These are phyloP conservation scores for Penicillium desertorum DNA, from an alignment of 495 filamentous ascomycete species.

Conservation along the genomic window DNA sequence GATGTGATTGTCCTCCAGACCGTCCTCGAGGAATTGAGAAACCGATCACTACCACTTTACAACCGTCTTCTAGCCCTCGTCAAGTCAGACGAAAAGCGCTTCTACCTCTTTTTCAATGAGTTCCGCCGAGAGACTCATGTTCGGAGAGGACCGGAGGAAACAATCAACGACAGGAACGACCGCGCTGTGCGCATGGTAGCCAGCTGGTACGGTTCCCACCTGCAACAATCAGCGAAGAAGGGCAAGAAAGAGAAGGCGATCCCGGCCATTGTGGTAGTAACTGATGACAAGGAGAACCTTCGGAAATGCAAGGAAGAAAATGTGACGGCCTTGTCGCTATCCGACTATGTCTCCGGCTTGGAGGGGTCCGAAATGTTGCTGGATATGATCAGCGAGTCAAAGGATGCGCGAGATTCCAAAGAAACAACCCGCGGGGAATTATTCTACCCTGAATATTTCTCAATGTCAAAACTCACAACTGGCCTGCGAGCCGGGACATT, in stretches of 20 bases:
- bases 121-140: constrained; percentile 92
- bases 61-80: constrained; percentile 87
- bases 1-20: constrained; percentile 95
- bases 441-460: constrained; percentile 81
- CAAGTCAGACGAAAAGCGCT: constrained; percentile 92
- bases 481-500: constrained; percentile 80
- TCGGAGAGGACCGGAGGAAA: constrained; percentile 69
- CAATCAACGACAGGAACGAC: constrained; percentile 96
- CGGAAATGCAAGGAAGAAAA: constrained; percentile 75
- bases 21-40: constrained; percentile 91
- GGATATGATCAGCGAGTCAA: constrained; percentile 88
- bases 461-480: constrained; percentile 92
- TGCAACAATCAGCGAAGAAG: constrained; percentile 56
- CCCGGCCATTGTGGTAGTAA: constrained; percentile 88
- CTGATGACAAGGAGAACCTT: constrained; percentile 85
- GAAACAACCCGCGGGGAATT: constrained; percentile 60
- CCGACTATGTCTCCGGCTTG: constrained; percentile 77
- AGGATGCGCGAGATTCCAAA: constrained; percentile 63
- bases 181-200: constrained; percentile 83
- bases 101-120: constrained; percentile 99
- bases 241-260: constrained; percentile 57
- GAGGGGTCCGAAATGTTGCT: constrained; percentile 80
- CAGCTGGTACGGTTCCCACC: constrained; percentile 84
- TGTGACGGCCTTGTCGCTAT: constrained; percentile 63
- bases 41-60: constrained; percentile 90